phyloP scores from a whole-genome alignment of 208 protist species.

The Crithidia acanthocephali region DNA sequence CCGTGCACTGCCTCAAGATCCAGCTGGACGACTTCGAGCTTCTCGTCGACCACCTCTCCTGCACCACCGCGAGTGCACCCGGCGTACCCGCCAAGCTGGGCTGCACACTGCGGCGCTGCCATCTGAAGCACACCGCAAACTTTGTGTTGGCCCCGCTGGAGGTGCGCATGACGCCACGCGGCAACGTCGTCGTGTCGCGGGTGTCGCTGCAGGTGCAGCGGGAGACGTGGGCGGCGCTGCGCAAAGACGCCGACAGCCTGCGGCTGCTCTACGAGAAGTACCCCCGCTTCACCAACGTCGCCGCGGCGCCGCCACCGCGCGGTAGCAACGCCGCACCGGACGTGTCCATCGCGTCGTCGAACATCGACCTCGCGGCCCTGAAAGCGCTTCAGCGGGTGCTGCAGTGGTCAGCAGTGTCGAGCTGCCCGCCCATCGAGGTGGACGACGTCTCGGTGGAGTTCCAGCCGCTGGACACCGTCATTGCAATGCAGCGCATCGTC shows the following conservation, averaged over 20 bases:
- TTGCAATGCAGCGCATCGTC: constrained; percentile 16
- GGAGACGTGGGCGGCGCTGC: constrained; percentile 36
- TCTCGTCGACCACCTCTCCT: constrained; percentile 32
- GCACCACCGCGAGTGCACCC: constrained; percentile 27
- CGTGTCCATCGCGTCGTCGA: background rate
- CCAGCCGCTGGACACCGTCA: constrained; percentile 28
- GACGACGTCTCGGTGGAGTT: constrained; percentile 22
- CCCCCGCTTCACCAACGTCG: constrained; percentile 8
- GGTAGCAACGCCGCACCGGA: background rate
- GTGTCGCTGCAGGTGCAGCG: constrained; percentile 28
- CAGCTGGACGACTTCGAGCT: constrained; percentile 27
- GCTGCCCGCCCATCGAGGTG: constrained; percentile 23
- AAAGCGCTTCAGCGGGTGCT: constrained; percentile 11
- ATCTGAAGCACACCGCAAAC: constrained; percentile 26
- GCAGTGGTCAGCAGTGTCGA: constrained; percentile 24
- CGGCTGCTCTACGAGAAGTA: constrained; percentile 29
- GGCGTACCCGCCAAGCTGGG: constrained; percentile 26
- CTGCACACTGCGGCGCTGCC: constrained; percentile 41
- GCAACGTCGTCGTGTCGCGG: constrained; percentile 33
- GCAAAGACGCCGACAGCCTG: constrained; percentile 23
- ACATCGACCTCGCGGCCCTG: constrained; percentile 11
- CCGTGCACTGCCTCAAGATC: constrained; percentile 17
- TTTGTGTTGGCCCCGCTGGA: constrained; percentile 40
- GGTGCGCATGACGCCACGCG: constrained; percentile 33
- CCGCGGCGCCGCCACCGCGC: background rate